A percentile compares a stretch with the other conserved stretches of the same genome.
Evolutionary conservation across 2,329 filamentous ascomycete genomes (phyloP).

Genomic region (Onygenales sp.): DNA sequence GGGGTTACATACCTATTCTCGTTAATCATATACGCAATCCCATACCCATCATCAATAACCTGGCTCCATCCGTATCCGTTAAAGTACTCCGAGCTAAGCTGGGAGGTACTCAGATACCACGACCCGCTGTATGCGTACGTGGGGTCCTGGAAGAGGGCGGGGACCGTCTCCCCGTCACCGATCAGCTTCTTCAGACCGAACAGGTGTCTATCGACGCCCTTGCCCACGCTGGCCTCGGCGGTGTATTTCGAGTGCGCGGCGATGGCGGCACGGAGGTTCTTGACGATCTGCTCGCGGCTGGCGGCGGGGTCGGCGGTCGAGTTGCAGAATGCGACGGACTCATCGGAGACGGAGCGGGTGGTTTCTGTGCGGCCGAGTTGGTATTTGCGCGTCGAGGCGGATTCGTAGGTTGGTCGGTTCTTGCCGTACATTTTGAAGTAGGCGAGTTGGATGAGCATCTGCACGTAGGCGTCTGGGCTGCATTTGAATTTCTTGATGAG

Average conservation of each 20-base stretch:
- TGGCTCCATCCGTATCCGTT: slow-evolving; percentile 99
- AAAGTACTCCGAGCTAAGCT: slow-evolving; percentile 93
- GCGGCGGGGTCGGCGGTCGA: slow-evolving; percentile 65
- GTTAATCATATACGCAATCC: slow-evolving; percentile 99
- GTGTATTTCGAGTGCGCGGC: slow-evolving; percentile 85
- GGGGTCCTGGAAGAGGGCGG: slow-evolving; percentile 77
- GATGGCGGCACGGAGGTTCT: slow-evolving; percentile 73
- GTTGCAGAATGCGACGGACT: slow-evolving; percentile 80
- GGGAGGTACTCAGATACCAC: slow-evolving; percentile 83
- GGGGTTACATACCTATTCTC: slow-evolving; percentile 64
- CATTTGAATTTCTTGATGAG: slow-evolving; percentile 99
- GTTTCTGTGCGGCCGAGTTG: slow-evolving; percentile 95
- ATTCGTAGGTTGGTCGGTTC: slow-evolving; percentile 96
- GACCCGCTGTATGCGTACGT: slow-evolving; percentile 73
- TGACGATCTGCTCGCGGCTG: slow-evolving; percentile 55
- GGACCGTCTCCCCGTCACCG: slow-evolving; percentile 67
- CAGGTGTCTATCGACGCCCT: slow-evolving; percentile 91
- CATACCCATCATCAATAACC: slow-evolving; percentile 91
- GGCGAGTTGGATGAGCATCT: slow-evolving; percentile 96
- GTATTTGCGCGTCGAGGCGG: slow-evolving; percentile 87
- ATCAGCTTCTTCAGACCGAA: slow-evolving; percentile 92
- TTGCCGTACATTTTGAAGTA: slow-evolving; percentile 99
- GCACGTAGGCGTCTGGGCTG: slow-evolving; percentile 93
- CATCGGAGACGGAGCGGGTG: slow-evolving; percentile 83
- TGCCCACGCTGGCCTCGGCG: slow-evolving; percentile 75